These are phyloP conservation scores for Syncephalastrum contaminatum DNA, from an alignment of 371 early-diverging fungal species.

Conservation along the genomic window DNA sequence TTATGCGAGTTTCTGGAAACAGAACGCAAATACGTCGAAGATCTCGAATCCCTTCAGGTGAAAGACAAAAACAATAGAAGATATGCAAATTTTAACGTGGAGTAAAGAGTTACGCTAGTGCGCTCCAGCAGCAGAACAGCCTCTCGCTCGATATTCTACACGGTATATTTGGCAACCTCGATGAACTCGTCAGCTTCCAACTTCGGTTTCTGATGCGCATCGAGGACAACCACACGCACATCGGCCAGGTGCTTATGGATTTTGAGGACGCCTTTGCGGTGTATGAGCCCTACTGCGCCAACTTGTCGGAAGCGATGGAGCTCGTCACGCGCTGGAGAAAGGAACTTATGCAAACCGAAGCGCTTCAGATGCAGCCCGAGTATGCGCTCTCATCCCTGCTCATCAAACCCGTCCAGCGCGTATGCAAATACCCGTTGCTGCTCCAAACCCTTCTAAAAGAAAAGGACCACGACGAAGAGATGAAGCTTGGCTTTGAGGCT, in stretches of 20 bases:
- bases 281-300: constrained; percentile 95
- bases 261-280: constrained; percentile 87
- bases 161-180: constrained; percentile 87
- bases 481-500: constrained; percentile 71
- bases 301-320: constrained; percentile 76
- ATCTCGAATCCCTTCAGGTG: constrained; percentile 72
- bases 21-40: constrained; percentile 46
- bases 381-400: constrained; percentile 87
- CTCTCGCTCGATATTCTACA: constrained; percentile 73
- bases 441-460: constrained; percentile 82
- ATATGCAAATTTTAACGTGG: background rate
- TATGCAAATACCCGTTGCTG: constrained; percentile 93
- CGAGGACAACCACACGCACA: constrained; percentile 68
- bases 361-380: constrained; percentile 73
- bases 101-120: constrained; percentile 22
- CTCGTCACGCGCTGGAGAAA: constrained; percentile 43
- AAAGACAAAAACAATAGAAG: background rate
- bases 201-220: constrained; percentile 88
- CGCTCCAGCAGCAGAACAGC: constrained; percentile 53
- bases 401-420: constrained; percentile 95
- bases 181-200: constrained; percentile 93
- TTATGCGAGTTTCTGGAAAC: constrained; percentile 50
- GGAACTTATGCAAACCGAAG: constrained; percentile 48
- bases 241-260: constrained; percentile 78
- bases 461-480: constrained; percentile 63